Evolutionary conservation across 2,329 filamentous ascomycete species (phyloP), one percentile per base, ranked within the genome.

Genomic region (Trichophyton verrucosum): DNA sequence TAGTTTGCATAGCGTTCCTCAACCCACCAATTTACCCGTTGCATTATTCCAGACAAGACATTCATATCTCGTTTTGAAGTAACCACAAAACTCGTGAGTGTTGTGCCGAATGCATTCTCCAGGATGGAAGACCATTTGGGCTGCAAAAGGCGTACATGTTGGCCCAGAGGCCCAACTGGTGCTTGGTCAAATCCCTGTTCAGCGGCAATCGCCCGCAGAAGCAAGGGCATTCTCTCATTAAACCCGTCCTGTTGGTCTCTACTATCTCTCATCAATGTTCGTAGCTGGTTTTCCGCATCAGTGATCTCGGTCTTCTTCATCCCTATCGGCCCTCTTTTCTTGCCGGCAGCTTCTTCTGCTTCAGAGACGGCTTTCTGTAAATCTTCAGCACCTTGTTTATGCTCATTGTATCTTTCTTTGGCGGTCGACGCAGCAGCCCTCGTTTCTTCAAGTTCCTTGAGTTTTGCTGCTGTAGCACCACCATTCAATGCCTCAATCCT

Each of bases 161-260:
- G 78, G 33, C 91, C 94, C 13, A 97, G 78, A 0, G 94, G 94
- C 0, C 94, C 94, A 38, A 97, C 78, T 1, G 94, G 94, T 64
- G 81, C 86, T 49, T 82, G 76, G 24, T 78, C 76, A 69, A 95
- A 97, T 0, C 84, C 79, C 1, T 64, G 72, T 61, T 95, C 89
- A n/a, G 78, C 76, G 4, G 83, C 79, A 63, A 97, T 88, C n/a
- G 80, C 81, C 59, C 75, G 78, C 5, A 95, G 74, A 2, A 96
- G 80, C 1, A 77, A 74, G 0, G 80, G 78, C 67, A 95, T 81
- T 46, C 80, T 81, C 0, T 73, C 71, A 47, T 85, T 82, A 67
- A 87, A 96, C 61, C 81, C 81, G 51, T 83, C 82, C 57, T 80
- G 80, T 57, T 84, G 80, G 1, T 82, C 82, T 55, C 81, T 78